Percentiles rank a stretch among this genome's conserved stretches.
These are phyloP conservation scores for Asparagopsis taxiformis DNA, from an alignment of 31 red algal genomes.

Conservation along the genomic window DNA sequence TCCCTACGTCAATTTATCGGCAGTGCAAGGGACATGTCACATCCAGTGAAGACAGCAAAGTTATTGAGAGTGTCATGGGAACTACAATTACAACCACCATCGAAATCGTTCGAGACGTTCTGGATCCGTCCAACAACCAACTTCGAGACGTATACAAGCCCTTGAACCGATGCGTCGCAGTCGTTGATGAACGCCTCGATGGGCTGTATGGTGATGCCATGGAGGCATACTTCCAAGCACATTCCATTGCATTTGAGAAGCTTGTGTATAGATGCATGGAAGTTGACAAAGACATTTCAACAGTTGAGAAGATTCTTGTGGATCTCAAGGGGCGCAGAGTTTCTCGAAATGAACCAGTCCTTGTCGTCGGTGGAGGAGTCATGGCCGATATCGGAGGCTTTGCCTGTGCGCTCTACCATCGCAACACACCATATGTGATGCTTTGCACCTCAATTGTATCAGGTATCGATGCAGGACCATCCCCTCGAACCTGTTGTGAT, in stretches of 20 bases:
- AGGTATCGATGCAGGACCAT: slow-evolving; percentile 78
- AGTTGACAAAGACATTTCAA: slow-evolving; percentile 80
- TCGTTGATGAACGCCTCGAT: slow-evolving; percentile 59
- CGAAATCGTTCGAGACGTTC: slow-evolving; percentile 60
- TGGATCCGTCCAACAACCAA: slow-evolving; percentile 25
- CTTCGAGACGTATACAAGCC: slow-evolving; percentile 68
- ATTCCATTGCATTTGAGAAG: slow-evolving; percentile 44
- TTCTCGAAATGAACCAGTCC: slow-evolving; percentile 69
- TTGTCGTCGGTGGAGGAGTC: slow-evolving; percentile 73
- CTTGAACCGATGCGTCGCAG: slow-evolving; percentile 49
- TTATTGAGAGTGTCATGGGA: slow-evolving; percentile 69
- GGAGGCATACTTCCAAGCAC: slow-evolving; percentile 34
- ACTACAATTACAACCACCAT: slow-evolving; percentile 77
- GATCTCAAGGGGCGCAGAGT: slow-evolving; percentile 60
- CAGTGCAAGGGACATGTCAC: slow-evolving; percentile 48
- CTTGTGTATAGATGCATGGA: slow-evolving; percentile 70
- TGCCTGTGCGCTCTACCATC: slow-evolving; percentile 70
- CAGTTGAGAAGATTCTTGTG: slow-evolving; percentile 64
- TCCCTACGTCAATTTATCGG: slow-evolving; percentile 75
- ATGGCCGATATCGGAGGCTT: slow-evolving; percentile 76
- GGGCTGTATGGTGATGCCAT: slow-evolving; percentile 43
- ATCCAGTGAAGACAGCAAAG: slow-evolving; percentile 44
- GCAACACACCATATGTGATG: slow-evolving; percentile 81
- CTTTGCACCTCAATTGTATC: slow-evolving; percentile 73
- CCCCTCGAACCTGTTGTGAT: slow-evolving; percentile 78